phyloP scores from a whole-genome alignment of 352 stramenopile species.

The Phytophthora syringae region DNA sequence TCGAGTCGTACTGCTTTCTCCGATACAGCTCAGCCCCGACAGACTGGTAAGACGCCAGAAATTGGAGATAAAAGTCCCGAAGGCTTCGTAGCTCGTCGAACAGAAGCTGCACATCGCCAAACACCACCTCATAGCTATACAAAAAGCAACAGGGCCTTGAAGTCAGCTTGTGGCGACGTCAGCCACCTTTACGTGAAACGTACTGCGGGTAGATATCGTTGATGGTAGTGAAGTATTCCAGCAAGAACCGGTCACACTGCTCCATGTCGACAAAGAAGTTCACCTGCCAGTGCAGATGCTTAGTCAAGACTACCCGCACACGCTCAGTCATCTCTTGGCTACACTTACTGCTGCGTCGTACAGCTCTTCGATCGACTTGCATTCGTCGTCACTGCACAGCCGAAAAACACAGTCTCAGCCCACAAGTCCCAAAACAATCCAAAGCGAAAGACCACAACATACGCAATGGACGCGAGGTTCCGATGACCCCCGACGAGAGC shows the following conservation, averaged over 20 bases:
- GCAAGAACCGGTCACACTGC: slow-evolving; percentile 82
- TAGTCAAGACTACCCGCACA: slow-evolving; percentile 1
- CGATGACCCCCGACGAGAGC: slow-evolving; percentile 38
- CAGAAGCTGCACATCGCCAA: slow-evolving; percentile 72
- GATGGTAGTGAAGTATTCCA: slow-evolving; percentile 84
- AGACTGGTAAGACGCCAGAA: slow-evolving; percentile 68
- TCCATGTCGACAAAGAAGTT: slow-evolving; percentile 90
- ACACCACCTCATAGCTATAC: slow-evolving; percentile 66
- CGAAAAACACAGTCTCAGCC: background rate
- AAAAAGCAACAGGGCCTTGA: background rate
- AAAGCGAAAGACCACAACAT: slow-evolving; percentile 2
- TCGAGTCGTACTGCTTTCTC: slow-evolving; percentile 58
- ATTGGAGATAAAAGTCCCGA: slow-evolving; percentile 86
- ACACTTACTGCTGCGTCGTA: slow-evolving; percentile 53
- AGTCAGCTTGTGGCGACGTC: background rate
- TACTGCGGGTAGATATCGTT: slow-evolving; percentile 85
- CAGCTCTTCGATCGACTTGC: slow-evolving; percentile 44
- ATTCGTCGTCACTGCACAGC: slow-evolving; percentile 33
- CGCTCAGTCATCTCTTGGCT: background rate
- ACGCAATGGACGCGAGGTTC: slow-evolving; percentile 33
- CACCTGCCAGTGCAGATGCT: slow-evolving; percentile 38
- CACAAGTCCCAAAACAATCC: background rate
- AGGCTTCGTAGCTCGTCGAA: slow-evolving; percentile 83
- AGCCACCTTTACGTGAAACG: slow-evolving; percentile 11
- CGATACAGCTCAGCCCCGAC: slow-evolving; percentile 63